phyloP scores from a whole-genome alignment of 1,284 basidiomycete species.

The Vanrija pseudolonga region DNA sequence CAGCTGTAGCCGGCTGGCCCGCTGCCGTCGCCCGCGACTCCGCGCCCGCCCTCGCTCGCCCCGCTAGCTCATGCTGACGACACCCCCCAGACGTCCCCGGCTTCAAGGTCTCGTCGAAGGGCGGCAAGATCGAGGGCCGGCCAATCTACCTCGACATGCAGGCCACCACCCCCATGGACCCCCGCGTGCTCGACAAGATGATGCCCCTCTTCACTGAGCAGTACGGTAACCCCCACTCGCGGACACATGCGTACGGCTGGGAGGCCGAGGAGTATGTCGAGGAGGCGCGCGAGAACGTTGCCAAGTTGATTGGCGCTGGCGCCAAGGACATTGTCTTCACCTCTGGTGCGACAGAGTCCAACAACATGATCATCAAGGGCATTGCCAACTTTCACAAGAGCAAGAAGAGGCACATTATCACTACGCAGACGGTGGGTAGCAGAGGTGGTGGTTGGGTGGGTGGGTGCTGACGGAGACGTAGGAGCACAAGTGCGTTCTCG shows the following conservation, averaged over 20 bases:
- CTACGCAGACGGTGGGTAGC: constrained; percentile 73
- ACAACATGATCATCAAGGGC: constrained; percentile 98
- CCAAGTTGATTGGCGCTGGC: constrained; percentile 88
- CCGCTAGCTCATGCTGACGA: not conserved
- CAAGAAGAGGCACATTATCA: constrained; percentile 86
- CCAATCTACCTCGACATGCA: constrained; percentile 95
- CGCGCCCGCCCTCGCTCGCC: too few species aligned
- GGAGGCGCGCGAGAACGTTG: constrained; percentile 85
- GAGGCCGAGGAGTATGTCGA: constrained; percentile 95
- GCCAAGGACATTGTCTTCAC: constrained; percentile 97
- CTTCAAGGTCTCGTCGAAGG: constrained; percentile 70
- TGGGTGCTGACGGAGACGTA: constrained; percentile 38
- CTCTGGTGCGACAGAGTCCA: constrained; percentile 95
- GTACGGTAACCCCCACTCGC: constrained; percentile 96
- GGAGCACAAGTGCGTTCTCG: constrained; percentile 99
- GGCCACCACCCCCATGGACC: constrained; percentile 97
- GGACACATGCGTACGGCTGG: constrained; percentile 99
- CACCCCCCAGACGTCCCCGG: constrained; percentile 68
- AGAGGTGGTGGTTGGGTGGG: not conserved
- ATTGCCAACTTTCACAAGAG: constrained; percentile 90
- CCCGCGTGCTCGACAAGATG: constrained; percentile 96
- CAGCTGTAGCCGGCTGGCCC: too few species aligned
- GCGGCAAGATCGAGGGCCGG: constrained; percentile 60
- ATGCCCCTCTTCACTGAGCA: constrained; percentile 93
- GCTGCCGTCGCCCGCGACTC: too few species aligned